Percentiles rank a stretch among this genome's conserved stretches.
Evolutionary conservation across 805 yeast species (phyloP).

Genomic region (Pichia scutulata): DNA sequence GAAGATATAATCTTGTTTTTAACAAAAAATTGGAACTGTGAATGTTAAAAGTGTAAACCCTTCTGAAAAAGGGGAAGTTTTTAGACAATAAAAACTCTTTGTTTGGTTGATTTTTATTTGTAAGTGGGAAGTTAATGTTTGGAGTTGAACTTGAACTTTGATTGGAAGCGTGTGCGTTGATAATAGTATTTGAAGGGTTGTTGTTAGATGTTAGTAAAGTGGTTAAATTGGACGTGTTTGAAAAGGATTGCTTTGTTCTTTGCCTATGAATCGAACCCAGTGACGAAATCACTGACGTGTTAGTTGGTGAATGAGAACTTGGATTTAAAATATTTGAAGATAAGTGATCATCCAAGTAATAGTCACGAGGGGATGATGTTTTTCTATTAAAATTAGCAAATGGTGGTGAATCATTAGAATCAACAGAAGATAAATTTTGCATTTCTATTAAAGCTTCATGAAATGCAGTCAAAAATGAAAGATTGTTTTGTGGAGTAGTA

Average conservation of each 20-base stretch:
- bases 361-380: constrained; percentile 6
- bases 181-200: neutral
- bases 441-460: constrained; percentile 30
- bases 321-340: constrained; percentile 7
- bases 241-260: constrained; percentile 15
- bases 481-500: constrained; percentile 6
- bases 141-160: neutral
- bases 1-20: constrained; percentile 40
- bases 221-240: constrained; percentile 17
- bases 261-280: constrained; percentile 15
- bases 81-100: constrained; percentile 65
- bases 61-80: constrained; percentile 78
- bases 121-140: neutral
- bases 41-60: constrained; percentile 44
- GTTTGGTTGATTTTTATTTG: constrained; percentile 4
- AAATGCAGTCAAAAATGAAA: constrained; percentile 29
- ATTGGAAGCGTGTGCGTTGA: neutral
- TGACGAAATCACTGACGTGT: constrained; percentile 16
- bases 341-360: constrained; percentile 11
- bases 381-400: neutral
- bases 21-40: constrained; percentile 42
- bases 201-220: constrained; percentile 13
- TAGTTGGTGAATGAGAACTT: constrained; percentile 12
- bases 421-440: constrained; percentile 10
- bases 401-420: constrained; percentile 1